These are phyloP conservation scores for Neurospora sp. DNA, from an alignment of 2,329 filamentous ascomycete species.

Conservation along the genomic window DNA sequence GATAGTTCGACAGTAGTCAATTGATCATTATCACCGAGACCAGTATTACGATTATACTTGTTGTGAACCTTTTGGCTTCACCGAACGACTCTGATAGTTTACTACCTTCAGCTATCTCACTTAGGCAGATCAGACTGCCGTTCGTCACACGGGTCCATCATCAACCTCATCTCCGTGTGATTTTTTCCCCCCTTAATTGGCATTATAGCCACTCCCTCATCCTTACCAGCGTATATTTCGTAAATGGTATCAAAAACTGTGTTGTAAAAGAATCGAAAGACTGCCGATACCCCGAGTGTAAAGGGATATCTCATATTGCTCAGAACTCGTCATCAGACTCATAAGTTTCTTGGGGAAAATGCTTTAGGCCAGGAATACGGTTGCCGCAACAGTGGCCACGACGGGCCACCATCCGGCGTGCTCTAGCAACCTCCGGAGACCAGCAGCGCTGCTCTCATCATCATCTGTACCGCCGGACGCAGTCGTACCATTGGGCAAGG, in stretches of 20 bases:
- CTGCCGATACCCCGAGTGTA: neutral
- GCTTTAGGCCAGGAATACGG: constrained; percentile 34
- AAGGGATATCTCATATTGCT: neutral
- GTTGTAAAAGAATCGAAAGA: neutral
- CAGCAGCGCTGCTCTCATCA: constrained; percentile 23
- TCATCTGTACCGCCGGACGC: constrained; percentile 35
- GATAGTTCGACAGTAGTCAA: too few relatives aligned
- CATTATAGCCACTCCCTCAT: neutral
- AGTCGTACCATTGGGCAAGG: constrained; percentile 58
- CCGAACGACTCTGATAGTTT: too few relatives aligned
- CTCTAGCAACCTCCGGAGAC: constrained; percentile 25
- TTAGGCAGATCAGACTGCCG: too few relatives aligned
- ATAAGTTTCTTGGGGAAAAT: neutral
- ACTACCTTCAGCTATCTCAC: too few relatives aligned
- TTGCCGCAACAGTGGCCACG: constrained; percentile 31
- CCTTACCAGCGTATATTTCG: neutral
- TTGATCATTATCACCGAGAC: too few relatives aligned
- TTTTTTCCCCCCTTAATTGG: neutral
- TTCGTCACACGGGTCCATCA: neutral
- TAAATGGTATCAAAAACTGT: neutral
- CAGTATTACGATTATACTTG: too few relatives aligned
- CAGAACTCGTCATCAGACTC: neutral
- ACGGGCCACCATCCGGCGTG: constrained; percentile 42
- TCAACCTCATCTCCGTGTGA: neutral
- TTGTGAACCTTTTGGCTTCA: too few relatives aligned